Conservation (phyloP, 2,329 filamentous ascomycete species). For the Lasiodiplodia hormozganensis region DNA sequence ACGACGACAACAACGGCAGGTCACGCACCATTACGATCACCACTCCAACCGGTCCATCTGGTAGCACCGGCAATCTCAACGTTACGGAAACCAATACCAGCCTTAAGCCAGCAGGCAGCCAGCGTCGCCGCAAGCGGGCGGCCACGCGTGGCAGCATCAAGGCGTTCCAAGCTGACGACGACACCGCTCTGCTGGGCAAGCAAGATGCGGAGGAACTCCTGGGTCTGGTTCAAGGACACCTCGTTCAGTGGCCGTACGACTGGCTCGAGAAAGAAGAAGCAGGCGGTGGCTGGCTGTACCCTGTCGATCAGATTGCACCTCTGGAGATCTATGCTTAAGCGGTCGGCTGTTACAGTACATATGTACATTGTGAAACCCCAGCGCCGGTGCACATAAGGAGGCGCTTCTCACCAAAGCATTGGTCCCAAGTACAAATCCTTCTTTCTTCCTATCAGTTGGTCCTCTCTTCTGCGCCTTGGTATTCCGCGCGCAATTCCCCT, state of each 20-base stretch:
- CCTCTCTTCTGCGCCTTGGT: neutral
- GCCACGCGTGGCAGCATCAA: conserved; percentile 73
- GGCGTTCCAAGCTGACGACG: conserved; percentile 71
- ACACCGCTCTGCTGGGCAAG: conserved; percentile 68
- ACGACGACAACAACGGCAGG: conserved; percentile 33
- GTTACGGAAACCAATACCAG: neutral
- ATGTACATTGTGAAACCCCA: neutral
- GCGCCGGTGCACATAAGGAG: conserved; percentile 9
- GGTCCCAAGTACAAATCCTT: neutral
- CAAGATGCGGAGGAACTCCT: conserved; percentile 83
- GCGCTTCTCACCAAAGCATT: neutral
- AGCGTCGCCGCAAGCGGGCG: conserved; percentile 69
- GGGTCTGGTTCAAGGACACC: conserved; percentile 80
- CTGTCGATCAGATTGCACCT: conserved; percentile 93
- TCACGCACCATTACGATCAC: conserved; percentile 46
- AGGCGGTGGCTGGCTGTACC: conserved; percentile 95
- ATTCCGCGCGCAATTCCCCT: neutral
- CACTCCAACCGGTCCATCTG: conserved; percentile 36
- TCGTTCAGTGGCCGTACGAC: conserved; percentile 94
- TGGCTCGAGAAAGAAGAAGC: conserved; percentile 86
- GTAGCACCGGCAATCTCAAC: conserved; percentile 7
- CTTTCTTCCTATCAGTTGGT: neutral
- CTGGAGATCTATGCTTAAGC: conserved; percentile 82
- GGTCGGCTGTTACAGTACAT: neutral
- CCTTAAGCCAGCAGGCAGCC: conserved; percentile 49